Evolutionary conservation across 1,284 basidiomycete genomes (phyloP).

Genomic region (Omphalotus olearius): DNA sequence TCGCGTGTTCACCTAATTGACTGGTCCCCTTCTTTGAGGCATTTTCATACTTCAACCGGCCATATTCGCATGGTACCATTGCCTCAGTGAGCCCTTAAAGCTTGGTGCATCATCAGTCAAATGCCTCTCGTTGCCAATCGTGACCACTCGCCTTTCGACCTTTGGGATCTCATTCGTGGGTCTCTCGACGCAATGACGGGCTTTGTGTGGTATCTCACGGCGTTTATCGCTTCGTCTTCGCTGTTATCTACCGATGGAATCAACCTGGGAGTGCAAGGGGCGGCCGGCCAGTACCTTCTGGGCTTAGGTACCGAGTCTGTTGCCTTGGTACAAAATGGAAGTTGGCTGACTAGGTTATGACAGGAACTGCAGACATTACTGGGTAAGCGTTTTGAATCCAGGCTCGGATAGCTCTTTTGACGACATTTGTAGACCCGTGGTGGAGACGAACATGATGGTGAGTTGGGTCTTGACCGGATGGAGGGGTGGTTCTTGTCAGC

Average conservation of each 20-base stretch:
- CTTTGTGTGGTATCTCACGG: slow-evolving; percentile 35
- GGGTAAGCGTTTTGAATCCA: slow-evolving; percentile 42
- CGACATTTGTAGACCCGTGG: slow-evolving; percentile 49
- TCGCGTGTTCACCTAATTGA: background rate
- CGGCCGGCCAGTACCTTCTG: slow-evolving; percentile 46
- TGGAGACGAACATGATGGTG: slow-evolving; percentile 78
- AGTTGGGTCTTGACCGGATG: slow-evolving; percentile 8
- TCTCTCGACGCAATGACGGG: slow-evolving; percentile 32
- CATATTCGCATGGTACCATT: background rate
- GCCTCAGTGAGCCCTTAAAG: background rate
- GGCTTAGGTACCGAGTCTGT: slow-evolving; percentile 44
- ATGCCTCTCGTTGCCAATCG: slow-evolving; percentile 31
- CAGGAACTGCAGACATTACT: slow-evolving; percentile 75
- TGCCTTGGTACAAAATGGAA: background rate
- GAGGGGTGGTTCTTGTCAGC: background rate
- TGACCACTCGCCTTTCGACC: slow-evolving; percentile 28
- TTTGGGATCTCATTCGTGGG: slow-evolving; percentile 30
- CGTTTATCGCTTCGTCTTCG: slow-evolving; percentile 33
- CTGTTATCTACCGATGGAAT: slow-evolving; percentile 20
- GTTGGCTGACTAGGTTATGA: background rate
- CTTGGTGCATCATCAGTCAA: background rate
- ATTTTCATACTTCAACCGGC: background rate
- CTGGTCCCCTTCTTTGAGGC: background rate
- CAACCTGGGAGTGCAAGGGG: slow-evolving; percentile 21
- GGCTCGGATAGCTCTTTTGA: background rate